Base-by-base conservation (phyloP, 1,139 yeast species). In the Meyerozyma smithsonii region DNA sequence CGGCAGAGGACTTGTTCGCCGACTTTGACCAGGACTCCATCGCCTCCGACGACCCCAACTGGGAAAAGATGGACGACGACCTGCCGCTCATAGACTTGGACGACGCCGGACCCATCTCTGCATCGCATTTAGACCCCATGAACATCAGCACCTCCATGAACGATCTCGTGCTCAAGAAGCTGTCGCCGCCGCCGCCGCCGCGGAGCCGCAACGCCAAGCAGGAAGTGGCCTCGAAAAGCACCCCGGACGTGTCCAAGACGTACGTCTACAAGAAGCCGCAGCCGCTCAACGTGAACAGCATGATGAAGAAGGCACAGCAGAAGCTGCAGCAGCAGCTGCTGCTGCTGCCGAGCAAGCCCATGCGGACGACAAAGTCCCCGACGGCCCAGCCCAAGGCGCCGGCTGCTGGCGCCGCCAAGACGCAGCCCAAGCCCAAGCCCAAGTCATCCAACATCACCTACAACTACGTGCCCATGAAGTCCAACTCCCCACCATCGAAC, bases 11-110 rank as follows among this genome's bases (percentile, higher is more conserved):
- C 18, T 46, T 61, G 24, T 73, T 74, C 46, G 64, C 61, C 34
- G 79, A 72, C 46, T 75, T 75, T 43, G 80, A 75, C 50, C 74
- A 73, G 40, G 68, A 64, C 37, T 50, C 54, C 4, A 48, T 56
- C 14, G 59, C 56, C 30, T 51, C 52, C 38, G 58, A 51, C 23
- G 51, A 47, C 36, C 26, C 43, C 20, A 56, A 58, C 35, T 65
- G 71, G 69, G 70, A 61, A 32, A 56, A 50, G 35, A 47, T 61
- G 19, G 54, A 52, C 32, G 54, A 52, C 32, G 44, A 43, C 24
- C 54, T 57, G 7, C 59, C 63, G 41, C 56, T 69, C 43, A 68
- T 69, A 18, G 74, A 70, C 44, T 43, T 69, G 42, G 69, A 64
- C 35, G 59, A 51, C 17, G 34, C 32, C 19, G 21, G 12, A 30